Base-by-base conservation (phyloP, 768 basidiomycete species). In the Wakefieldia striispora region DNA sequence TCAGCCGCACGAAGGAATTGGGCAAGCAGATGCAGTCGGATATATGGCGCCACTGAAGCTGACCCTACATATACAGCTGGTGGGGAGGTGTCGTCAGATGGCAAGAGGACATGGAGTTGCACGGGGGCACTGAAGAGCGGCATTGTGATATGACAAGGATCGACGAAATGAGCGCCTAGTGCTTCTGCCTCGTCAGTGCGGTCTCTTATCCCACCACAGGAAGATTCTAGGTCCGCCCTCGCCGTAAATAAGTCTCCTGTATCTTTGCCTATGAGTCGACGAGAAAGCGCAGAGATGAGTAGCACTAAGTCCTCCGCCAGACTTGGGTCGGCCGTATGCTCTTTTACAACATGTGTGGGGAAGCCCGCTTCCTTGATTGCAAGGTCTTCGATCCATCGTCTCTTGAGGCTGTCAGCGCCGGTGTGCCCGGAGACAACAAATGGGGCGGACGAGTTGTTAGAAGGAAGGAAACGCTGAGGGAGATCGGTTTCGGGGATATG, bases 401-500 rank as follows among this genome's bases (percentile, higher is more conserved):
- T 79, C 62, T 84, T 84, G 38, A 94, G 65, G 54, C 82, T 76
- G 40, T 81, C 79, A 4, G 70, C 67, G 0, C 86, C 85, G 17
- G 81, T 73, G 65, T 88, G 83, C 3, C 75, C 72, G 4, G 83
- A 79, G 13, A 80, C 81, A 51, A 91, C 68, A 63, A 91, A 88
- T 1, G 88, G 72, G 56, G 81, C 77, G 0, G 86, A 88, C 3
- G 86, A 81, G 57, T 83, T 85, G n/a, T 67, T 66, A 10, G 73
- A 63, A 4, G 86, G 81, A 14, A 88, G 67, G 64, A 91, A 91
- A 23, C 79, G 78, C 43, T 74, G 62, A 0, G 95, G 95, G 5
- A 97, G 77, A 58, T 95, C 93, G 49, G 89, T 86, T 71, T 97
- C 94, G 0, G 93, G 88, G 6, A 89, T 63, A 58, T 90, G 81